Conservation (phyloP, 2,329 filamentous ascomycete genomes). For the Lasiodiplodia hormozganensis region DNA sequence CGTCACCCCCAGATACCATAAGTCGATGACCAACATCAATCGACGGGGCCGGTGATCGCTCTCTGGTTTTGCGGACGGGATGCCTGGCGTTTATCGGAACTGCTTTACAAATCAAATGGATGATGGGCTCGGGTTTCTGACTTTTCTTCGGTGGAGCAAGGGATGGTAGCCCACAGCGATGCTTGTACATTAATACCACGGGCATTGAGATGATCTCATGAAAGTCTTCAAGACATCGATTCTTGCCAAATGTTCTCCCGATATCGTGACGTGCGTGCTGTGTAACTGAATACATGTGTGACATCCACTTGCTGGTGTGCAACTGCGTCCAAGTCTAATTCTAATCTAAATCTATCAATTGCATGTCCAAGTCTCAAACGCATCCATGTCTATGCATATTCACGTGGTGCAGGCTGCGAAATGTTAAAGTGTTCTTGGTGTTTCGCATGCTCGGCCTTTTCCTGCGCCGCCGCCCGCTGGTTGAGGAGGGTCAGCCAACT, state of each 20-base stretch:
- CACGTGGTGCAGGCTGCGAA: background rate
- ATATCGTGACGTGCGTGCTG: background rate
- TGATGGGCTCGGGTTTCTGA: slow-evolving; percentile 27
- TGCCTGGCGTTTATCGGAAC: slow-evolving; percentile 27
- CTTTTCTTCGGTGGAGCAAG: slow-evolving; percentile 28
- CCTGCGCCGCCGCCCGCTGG: slow-evolving; percentile 69
- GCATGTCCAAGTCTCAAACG: no score
- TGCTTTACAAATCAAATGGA: slow-evolving; percentile 18
- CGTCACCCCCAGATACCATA: slow-evolving; percentile 26
- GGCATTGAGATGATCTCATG: slow-evolving; percentile 30
- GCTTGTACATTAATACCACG: slow-evolving; percentile 31
- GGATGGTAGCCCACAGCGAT: slow-evolving; percentile 29
- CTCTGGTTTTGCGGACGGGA: slow-evolving; percentile 28
- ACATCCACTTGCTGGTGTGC: no score
- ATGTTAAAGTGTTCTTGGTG: background rate
- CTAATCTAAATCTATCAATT: no score
- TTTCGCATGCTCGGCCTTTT: slow-evolving; percentile 40
- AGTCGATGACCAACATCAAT: slow-evolving; percentile 6
- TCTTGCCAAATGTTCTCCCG: background rate
- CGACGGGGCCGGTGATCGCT: slow-evolving; percentile 24
- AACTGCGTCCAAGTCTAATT: background rate
- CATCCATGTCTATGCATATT: background rate
- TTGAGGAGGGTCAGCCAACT: slow-evolving; percentile 87
- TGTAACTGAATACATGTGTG: background rate
- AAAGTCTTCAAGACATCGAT: slow-evolving; percentile 29